Percentiles rank a stretch among this genome's conserved stretches.
phyloP scores from a whole-genome alignment of 106 monocot species.

The Allium sativum region DNA sequence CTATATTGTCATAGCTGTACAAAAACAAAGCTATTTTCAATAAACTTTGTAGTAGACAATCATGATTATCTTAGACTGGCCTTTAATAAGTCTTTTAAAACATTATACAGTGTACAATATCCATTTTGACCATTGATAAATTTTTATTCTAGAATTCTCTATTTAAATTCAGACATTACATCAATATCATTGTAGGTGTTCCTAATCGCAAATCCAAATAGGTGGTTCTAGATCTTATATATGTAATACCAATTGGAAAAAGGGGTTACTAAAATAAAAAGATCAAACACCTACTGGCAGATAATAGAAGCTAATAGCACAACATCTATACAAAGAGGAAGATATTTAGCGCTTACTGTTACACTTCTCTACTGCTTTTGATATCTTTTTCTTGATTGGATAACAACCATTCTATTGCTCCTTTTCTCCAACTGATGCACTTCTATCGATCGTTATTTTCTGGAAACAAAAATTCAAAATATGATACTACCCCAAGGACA shows the following conservation, averaged over 20 bases:
- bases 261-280: too few relatives aligned
- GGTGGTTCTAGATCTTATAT: too few relatives aligned
- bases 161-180: not conserved
- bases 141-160: not conserved
- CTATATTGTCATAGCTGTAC: too few relatives aligned
- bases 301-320: not conserved
- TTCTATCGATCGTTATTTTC: slow-evolving; percentile 6
- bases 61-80: too few relatives aligned
- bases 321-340: too few relatives aligned
- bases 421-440: not conserved
- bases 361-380: slow-evolving; percentile 30
- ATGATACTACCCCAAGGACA: not conserved
- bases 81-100: too few relatives aligned
- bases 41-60: too few relatives aligned
- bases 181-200: not conserved
- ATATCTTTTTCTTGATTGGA: slow-evolving; percentile 47
- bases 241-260: too few relatives aligned
- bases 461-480: not conserved
- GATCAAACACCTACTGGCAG: too few relatives aligned
- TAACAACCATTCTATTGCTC: slow-evolving; percentile 53
- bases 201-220: not conserved
- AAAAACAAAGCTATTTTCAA: too few relatives aligned
- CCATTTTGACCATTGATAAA: not conserved
- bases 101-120: too few relatives aligned
- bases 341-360: slow-evolving; percentile 16